Evolutionary conservation across 2,329 filamentous ascomycete genomes (phyloP), one percentile per base, ranked within the genome.

Genomic region (Tolypocladium guangdongense): DNA sequence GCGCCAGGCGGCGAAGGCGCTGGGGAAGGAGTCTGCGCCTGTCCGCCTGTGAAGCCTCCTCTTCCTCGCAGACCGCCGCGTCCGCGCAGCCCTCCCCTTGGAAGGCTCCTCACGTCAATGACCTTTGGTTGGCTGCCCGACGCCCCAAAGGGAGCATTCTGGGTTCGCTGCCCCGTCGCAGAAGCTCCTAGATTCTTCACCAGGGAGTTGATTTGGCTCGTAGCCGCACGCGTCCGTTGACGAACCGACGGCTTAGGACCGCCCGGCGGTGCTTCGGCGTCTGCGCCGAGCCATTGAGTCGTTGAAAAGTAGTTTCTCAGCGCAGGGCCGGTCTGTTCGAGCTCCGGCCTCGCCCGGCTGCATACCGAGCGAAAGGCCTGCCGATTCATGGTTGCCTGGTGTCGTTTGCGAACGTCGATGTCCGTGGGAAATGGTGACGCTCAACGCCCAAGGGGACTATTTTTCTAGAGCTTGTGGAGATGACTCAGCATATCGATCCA

Each of bases 61-160:
- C 62, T 55, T 5, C 61, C 60, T 14, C 58, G 55, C 18, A 61
- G 54, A 14, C 62, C 62, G n/a, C 63, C 64, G 45, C 62, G 58
- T 22, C 63, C 60, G 22, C 64, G 58, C 20, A 62, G 49, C 4
- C 62, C 60, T 22, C 68, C 65, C 37, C 63, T 56, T 7, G 68
- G 71, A 14, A 74, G 60, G 53, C 62, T 72, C 53, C 63, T 66
- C 52, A 75, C 60, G 53, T 72, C 70, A 48, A 76, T 64, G 18
- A 75, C 61, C 54, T 66, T 71, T 27, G 68, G 65, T 37, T 57
- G 57, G 16, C 59, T 58, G 18, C 43, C 41, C 20, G 54, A 30
- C 32, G 57, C 49, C 7, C 51, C 54, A 35, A 41, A 33, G 30
- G 43, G 39, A 7, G 32, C 41, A 33, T 47, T 37, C 22, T 35